Evolutionary conservation across 129 eudicot genomes (phyloP).

Genomic region (Arctium lappa): DNA sequence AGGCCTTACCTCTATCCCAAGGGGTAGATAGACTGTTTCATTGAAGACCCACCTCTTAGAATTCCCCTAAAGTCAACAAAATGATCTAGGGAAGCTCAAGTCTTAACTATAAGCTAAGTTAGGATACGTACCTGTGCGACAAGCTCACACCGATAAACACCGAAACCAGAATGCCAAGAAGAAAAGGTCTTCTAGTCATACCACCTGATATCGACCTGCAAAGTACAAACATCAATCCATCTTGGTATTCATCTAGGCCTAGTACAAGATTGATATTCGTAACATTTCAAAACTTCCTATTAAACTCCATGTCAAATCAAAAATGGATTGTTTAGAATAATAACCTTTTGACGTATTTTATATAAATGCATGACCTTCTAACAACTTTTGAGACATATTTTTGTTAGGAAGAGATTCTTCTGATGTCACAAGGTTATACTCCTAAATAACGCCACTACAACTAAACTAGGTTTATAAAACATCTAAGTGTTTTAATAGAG

Average conservation of each 20-base stretch:
- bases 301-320: neutral
- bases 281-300: neutral
- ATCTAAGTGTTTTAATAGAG: no score
- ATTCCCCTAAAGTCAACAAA: conserved; percentile 23
- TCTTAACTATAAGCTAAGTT: conserved; percentile 3
- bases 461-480: no score
- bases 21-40: neutral
- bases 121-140: conserved; percentile 19
- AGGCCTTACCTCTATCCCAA: neutral
- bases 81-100: conserved; percentile 7
- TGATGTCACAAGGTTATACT: no score
- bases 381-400: no score
- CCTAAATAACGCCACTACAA: neutral
- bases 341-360: no score
- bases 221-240: neutral
- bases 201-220: conserved; percentile 42
- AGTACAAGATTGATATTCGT: neutral
- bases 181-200: conserved; percentile 10
- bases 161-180: conserved; percentile 29
- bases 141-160: conserved; percentile 30
- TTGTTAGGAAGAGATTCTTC: no score
- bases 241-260: neutral
- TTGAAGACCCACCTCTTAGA: neutral
- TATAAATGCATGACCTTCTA: no score
- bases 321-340: no score